A percentile compares a stretch with the other conserved stretches of the same genome.
These are phyloP conservation scores for Pseudopithomyces maydicus DNA, from an alignment of 2,329 filamentous ascomycete genomes.

Conservation along the genomic window DNA sequence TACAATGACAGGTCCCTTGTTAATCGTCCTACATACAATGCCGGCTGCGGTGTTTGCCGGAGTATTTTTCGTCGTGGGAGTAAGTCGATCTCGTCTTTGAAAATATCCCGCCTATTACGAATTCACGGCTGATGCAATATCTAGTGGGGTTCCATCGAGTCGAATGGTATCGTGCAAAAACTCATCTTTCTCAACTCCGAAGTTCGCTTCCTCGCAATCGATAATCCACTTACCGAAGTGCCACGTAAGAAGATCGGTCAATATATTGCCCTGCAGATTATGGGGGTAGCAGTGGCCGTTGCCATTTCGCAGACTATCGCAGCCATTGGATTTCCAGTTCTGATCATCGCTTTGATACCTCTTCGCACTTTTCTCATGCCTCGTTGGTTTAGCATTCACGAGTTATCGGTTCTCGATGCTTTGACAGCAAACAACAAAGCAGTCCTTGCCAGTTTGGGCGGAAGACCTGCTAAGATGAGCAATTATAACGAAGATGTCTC, in stretches of 20 bases:
- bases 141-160: slow-evolving; percentile 50
- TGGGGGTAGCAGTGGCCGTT: slow-evolving; percentile 56
- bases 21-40: slow-evolving; percentile 57
- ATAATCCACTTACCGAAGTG: slow-evolving; percentile 52
- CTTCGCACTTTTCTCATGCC: slow-evolving; percentile 57
- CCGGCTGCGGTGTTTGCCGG: slow-evolving; percentile 58
- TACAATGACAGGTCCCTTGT: slow-evolving; percentile 59
- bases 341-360: slow-evolving; percentile 62
- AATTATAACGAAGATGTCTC: slow-evolving; percentile 33
- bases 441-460: slow-evolving; percentile 58
- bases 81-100: slow-evolving; percentile 22
- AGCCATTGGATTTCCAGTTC: slow-evolving; percentile 61
- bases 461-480: slow-evolving; percentile 45
- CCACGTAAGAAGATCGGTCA: slow-evolving; percentile 52
- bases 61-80: slow-evolving; percentile 62
- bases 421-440: slow-evolving; percentile 58
- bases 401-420: slow-evolving; percentile 56
- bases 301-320: slow-evolving; percentile 63
- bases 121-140: neutral
- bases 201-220: slow-evolving; percentile 52
- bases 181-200: slow-evolving; percentile 55
- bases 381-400: slow-evolving; percentile 53
- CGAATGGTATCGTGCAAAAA: slow-evolving; percentile 57
- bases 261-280: slow-evolving; percentile 56
- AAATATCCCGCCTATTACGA: neutral